These are phyloP conservation scores for Candida fluviatilis DNA, from an alignment of 805 yeast species.

Conservation along the genomic window DNA sequence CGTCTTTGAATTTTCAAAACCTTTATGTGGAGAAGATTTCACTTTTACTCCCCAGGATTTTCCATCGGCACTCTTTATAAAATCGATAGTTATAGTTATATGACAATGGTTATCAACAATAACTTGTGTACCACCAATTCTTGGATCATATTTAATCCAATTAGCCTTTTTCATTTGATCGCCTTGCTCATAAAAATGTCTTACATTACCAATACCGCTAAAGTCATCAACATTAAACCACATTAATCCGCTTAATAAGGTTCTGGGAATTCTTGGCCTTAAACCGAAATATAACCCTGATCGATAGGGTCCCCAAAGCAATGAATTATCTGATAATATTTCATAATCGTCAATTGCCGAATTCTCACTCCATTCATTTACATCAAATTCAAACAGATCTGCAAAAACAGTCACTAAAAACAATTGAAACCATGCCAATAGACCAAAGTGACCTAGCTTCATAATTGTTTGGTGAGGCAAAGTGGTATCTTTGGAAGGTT, in stretches of 20 bases:
- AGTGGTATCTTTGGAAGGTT: too few relatives aligned
- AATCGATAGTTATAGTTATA: constrained; percentile 62
- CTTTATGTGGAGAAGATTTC: constrained; percentile 56
- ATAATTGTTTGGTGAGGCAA: too few relatives aligned
- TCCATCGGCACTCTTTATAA: constrained; percentile 67
- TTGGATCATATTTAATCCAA: constrained; percentile 86
- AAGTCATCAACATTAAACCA: constrained; percentile 74
- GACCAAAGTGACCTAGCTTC: not conserved
- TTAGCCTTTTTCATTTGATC: constrained; percentile 72
- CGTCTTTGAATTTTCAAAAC: constrained; percentile 45
- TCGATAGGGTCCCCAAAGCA: constrained; percentile 88
- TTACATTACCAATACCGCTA: constrained; percentile 48
- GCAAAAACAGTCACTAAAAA: constrained; percentile 5
- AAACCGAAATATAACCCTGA: constrained; percentile 84
- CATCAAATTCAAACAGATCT: constrained; percentile 19
- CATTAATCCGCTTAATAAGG: constrained; percentile 75
- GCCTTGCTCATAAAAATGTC: constrained; percentile 73
- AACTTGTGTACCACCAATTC: constrained; percentile 78
- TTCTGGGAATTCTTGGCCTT: constrained; percentile 74
- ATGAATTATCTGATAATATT: constrained; percentile 18
- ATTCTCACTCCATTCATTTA: constrained; percentile 4
- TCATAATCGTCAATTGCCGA: constrained; percentile 13
- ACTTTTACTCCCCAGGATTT: constrained; percentile 80
- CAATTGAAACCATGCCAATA: not conserved
- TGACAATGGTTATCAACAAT: constrained; percentile 65